Evolutionary conservation across 2,329 filamentous ascomycete genomes (phyloP), one percentile per base, ranked within the genome.

Genomic region (Sporothrix sp.): DNA sequence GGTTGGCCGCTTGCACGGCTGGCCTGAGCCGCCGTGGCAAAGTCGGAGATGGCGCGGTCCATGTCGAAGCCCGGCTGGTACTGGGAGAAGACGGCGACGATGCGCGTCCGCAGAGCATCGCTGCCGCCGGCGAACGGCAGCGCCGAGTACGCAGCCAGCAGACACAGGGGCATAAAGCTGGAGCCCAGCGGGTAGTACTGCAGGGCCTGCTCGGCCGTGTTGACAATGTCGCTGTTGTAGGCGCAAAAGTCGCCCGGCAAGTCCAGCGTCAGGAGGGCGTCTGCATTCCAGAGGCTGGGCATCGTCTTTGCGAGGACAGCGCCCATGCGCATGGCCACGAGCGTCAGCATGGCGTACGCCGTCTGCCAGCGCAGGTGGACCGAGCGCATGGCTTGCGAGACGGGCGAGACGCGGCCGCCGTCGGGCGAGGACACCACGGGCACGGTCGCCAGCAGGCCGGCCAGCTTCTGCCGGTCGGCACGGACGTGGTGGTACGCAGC

Each of bases 171-270:
- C 48, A 56, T 52, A 14, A 40, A 38, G n/a, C 54, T 53, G 3
- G 54, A 49, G 6, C 54, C 54, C 1, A 56, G 46, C 1, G 54
- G 54, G 2, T 45, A 45, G 38, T 56, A 56, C 40, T 53, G 54
- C 3, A 48, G 11, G 0, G 52, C 50, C 11, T 49, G 43, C 21
- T 36, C 49, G 6, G 52, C 51, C 2, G 51, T 16, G 9, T 20
- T n/a, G 14, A 35, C 33, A 8, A 54, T 30, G 21, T 52, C 37
- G n/a, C 53, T 43, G 21, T 43, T 30, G 18, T 40, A 53, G 4
- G 20, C 43, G 2, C 13, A 3, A n/a, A 53, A 14, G 11, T 51
- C 45, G n/a, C 18, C 25, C 2, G 20, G 10, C 2, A 51, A 9
- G 21, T 35, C 16, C 1, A 21, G 4, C 13, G 36, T 4, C 27